Evolutionary conservation across 1,284 basidiomycete species (phyloP).

Genomic region (Calocybe gambosa): DNA sequence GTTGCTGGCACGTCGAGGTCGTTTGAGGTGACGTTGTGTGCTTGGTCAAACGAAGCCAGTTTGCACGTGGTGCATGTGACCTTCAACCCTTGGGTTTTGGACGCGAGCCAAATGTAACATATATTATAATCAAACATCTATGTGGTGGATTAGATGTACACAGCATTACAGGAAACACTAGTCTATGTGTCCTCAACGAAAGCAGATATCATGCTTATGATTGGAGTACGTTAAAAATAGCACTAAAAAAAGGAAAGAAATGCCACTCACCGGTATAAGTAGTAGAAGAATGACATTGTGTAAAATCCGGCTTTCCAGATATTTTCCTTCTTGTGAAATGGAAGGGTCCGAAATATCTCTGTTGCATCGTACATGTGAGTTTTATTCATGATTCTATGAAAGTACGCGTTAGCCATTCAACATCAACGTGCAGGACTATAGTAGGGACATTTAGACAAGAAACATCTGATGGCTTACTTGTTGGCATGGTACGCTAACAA

Average conservation of each 20-base stretch:
- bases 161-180: constrained; percentile 12
- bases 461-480: constrained; percentile 77
- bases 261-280: constrained; percentile 75
- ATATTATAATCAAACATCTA: constrained; percentile 1
- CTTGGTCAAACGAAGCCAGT: constrained; percentile 2
- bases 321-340: constrained; percentile 95
- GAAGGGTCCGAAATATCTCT: constrained; percentile 95
- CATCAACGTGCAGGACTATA: too few relatives aligned
- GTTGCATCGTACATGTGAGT: constrained; percentile 99
- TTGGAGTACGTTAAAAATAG: neutral
- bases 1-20: constrained; percentile 5
- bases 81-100: too few relatives aligned
- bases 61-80: constrained; percentile 14
- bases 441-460: too few relatives aligned
- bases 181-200: constrained; percentile 75
- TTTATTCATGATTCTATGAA: constrained; percentile 80
- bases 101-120: too few relatives aligned
- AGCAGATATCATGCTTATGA: constrained; percentile 75
- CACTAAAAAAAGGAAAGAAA: neutral
- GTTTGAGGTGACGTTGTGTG: constrained; percentile 10
- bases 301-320: constrained; percentile 96
- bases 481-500: constrained; percentile 90
- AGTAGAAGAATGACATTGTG: constrained; percentile 93
- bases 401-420: neutral
- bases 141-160: constrained; percentile 8